Conservation (phyloP, 257 asterid genomes). For the Fraxinus anomala region DNA sequence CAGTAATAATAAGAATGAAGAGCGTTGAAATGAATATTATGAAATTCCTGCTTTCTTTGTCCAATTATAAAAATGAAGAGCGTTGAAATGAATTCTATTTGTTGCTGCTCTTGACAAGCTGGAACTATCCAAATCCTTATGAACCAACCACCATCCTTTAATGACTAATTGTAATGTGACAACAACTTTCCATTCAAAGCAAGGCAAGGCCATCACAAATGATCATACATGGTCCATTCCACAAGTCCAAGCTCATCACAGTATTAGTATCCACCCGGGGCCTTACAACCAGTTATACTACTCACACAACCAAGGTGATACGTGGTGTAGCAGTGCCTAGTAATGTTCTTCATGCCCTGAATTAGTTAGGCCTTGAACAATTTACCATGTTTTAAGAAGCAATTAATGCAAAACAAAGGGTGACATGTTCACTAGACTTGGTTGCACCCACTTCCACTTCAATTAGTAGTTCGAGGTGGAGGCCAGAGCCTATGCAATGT, state of each 20-base stretch:
- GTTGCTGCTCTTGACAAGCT: background rate
- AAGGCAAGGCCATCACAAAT: too few species aligned
- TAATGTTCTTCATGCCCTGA: background rate
- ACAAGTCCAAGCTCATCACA: background rate
- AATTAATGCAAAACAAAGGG: background rate
- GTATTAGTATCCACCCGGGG: background rate
- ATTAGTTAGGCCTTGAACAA: background rate
- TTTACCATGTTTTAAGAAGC: background rate
- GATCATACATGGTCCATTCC: too few species aligned
- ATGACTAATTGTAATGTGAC: background rate
- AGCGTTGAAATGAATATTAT: background rate
- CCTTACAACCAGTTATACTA: background rate
- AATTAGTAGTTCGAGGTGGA: background rate
- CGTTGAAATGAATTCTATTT: background rate
- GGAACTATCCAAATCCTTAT: background rate
- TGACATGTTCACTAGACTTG: background rate
- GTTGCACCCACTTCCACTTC: background rate
- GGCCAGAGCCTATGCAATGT: background rate
- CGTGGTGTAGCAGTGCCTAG: constrained; percentile 2
- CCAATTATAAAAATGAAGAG: background rate
- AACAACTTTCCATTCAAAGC: background rate
- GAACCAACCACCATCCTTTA: background rate
- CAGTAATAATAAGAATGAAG: background rate
- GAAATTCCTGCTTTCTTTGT: too few species aligned
- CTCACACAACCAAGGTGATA: background rate